Evolutionary conservation across 345 rosid species (phyloP).

Genomic region (Eucalyptus rudis): DNA sequence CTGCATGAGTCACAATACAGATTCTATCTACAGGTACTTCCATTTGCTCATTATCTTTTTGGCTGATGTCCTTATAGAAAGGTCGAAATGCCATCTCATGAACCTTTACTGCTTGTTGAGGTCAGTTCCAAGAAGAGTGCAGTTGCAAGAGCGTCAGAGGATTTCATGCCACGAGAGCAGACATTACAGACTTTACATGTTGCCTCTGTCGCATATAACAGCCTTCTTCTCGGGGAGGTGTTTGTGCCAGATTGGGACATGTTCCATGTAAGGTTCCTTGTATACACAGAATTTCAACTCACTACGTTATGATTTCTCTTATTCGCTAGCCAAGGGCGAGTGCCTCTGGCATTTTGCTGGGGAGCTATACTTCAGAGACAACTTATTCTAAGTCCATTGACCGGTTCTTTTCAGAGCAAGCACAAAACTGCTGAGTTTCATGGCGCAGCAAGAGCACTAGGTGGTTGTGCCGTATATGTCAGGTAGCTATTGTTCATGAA

Average conservation of each 20-base stretch:
- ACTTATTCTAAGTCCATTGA: background rate
- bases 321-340: background rate
- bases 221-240: conserved; percentile 51
- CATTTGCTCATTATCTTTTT: background rate
- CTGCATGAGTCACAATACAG: conserved; percentile 55
- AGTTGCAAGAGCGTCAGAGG: conserved; percentile 57
- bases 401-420: conserved; percentile 19
- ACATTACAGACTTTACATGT: conserved; percentile 47
- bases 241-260: conserved; percentile 46
- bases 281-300: background rate
- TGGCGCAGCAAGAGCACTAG: conserved; percentile 54
- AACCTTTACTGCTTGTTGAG: background rate
- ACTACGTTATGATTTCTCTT: background rate
- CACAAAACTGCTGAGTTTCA: conserved; percentile 51
- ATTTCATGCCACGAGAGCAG: conserved; percentile 54
- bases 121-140: conserved; percentile 37
- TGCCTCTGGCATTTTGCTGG: background rate
- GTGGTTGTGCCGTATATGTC: conserved; percentile 45
- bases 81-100: background rate
- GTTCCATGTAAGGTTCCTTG: background rate
- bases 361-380: background rate
- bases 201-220: conserved; percentile 51
- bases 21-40: conserved; percentile 44
- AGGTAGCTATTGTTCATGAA: background rate
- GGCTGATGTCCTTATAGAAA: background rate